phyloP scores from a whole-genome alignment of 352 stramenopile species.

The Phytophthora pluvialis region DNA sequence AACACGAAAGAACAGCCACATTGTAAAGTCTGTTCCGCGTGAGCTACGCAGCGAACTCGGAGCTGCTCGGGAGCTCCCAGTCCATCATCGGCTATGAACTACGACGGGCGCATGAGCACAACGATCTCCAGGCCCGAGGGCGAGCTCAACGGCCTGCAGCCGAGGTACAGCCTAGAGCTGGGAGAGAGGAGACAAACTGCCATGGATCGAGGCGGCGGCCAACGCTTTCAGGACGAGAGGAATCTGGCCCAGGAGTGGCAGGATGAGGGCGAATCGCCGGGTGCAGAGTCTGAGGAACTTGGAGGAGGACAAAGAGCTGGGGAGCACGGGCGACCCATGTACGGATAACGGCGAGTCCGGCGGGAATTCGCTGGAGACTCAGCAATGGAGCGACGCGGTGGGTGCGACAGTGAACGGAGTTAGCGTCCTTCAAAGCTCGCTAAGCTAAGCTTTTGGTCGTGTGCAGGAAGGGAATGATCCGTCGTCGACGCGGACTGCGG shows the following conservation, averaged over 20 bases:
- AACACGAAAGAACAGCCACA: constrained; percentile 9
- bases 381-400: constrained; percentile 27
- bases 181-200: constrained; percentile 1
- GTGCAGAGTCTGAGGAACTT: not conserved
- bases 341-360: constrained; percentile 12
- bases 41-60: constrained; percentile 7
- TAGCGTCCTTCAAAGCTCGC: not conserved
- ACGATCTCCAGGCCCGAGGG: not conserved
- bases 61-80: not conserved
- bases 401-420: not conserved
- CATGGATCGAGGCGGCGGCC: not conserved
- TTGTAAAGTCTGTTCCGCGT: constrained; percentile 13
- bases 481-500: not conserved
- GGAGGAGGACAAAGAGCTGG: constrained; percentile 8
- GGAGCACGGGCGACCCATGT: constrained; percentile 2
- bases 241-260: constrained; percentile 2
- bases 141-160: not conserved
- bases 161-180: not conserved
- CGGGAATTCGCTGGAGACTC: constrained; percentile 15
- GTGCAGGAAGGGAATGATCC: constrained; percentile 13
- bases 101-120: constrained; percentile 3
- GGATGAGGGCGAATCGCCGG: not conserved
- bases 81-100: constrained; percentile 7
- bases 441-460: not conserved
- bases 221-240: constrained; percentile 5